Percentiles rank a stretch among this genome's conserved stretches.
Evolutionary conservation across 768 basidiomycete genomes (phyloP).

Genomic region (Boletus tylopilopsis): DNA sequence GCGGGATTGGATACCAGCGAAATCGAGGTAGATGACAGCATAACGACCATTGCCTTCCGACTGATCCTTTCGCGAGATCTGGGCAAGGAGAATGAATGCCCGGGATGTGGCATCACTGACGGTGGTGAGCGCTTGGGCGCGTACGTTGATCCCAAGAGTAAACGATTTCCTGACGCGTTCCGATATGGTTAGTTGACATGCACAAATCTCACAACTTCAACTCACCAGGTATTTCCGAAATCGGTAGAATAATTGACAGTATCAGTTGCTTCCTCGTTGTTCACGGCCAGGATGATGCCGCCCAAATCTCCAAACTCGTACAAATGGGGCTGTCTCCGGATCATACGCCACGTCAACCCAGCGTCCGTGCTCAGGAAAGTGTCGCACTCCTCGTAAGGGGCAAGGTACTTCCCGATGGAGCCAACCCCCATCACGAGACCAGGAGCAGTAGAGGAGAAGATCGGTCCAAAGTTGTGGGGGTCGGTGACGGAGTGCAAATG

Average conservation of each 20-base stretch:
- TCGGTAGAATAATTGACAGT: constrained; percentile 76
- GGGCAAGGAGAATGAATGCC: constrained; percentile 88
- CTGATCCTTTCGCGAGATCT: constrained; percentile 60
- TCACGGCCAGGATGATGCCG: constrained; percentile 73
- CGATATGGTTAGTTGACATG: neutral
- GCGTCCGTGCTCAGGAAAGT: constrained; percentile 93
- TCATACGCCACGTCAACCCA: constrained; percentile 83
- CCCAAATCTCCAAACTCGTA: constrained; percentile 95
- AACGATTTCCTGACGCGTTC: constrained; percentile 55
- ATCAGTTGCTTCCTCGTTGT: constrained; percentile 79
- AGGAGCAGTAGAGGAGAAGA: constrained; percentile 94
- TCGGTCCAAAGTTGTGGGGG: constrained; percentile 89
- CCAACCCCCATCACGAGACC: constrained; percentile 98
- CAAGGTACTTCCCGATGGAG: constrained; percentile 65
- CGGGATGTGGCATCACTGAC: constrained; percentile 95
- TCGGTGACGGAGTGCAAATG: constrained; percentile 92
- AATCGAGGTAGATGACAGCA: constrained; percentile 80
- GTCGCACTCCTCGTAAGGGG: constrained; percentile 80
- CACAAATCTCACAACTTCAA: neutral
- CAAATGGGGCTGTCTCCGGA: constrained; percentile 72
- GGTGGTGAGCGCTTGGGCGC: constrained; percentile 77
- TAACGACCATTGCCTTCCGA: constrained; percentile 52
- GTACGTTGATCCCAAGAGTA: constrained; percentile 64
- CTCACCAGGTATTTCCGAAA: constrained; percentile 80
- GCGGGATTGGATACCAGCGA: constrained; percentile 59